phyloP scores from a whole-genome alignment of 106 monocot genomes.

The Allium cepa region DNA sequence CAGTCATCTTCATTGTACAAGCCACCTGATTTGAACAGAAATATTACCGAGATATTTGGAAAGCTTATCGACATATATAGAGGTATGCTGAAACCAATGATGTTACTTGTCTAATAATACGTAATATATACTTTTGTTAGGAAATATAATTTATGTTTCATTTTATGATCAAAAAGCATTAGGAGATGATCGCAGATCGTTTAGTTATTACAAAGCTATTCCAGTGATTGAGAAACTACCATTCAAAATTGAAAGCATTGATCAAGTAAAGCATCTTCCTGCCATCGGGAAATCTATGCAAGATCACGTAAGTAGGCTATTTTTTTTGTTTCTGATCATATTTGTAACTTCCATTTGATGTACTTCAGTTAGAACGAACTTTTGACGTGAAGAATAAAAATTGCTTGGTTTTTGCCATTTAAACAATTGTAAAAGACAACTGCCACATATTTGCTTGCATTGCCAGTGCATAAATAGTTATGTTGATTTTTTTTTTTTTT shows the following conservation, averaged over 20 bases:
- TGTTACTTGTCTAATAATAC: neutral
- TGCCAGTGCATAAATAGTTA: too few species aligned
- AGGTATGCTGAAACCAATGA: conserved; percentile 31
- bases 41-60: conserved; percentile 87
- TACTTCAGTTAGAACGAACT: too few species aligned
- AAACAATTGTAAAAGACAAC: too few species aligned
- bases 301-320: conserved; percentile 70
- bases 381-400: too few species aligned
- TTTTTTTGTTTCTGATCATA: neutral
- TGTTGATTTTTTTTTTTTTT: too few species aligned
- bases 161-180: conserved; percentile 38
- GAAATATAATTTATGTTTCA: neutral
- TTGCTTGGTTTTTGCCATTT: too few species aligned
- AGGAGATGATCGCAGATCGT: conserved; percentile 93
- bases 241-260: conserved; percentile 70
- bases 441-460: too few species aligned
- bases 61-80: conserved; percentile 83
- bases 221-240: conserved; percentile 87
- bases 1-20: conserved; percentile 45
- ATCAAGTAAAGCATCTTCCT: conserved; percentile 91
- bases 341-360: too few species aligned
- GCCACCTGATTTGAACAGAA: conserved; percentile 79
- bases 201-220: conserved; percentile 98
- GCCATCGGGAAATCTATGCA: conserved; percentile 85
- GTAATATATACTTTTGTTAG: too few species aligned